Base-by-base conservation (phyloP, 768 basidiomycete genomes). In the Xerocomellus chrysenteron region DNA sequence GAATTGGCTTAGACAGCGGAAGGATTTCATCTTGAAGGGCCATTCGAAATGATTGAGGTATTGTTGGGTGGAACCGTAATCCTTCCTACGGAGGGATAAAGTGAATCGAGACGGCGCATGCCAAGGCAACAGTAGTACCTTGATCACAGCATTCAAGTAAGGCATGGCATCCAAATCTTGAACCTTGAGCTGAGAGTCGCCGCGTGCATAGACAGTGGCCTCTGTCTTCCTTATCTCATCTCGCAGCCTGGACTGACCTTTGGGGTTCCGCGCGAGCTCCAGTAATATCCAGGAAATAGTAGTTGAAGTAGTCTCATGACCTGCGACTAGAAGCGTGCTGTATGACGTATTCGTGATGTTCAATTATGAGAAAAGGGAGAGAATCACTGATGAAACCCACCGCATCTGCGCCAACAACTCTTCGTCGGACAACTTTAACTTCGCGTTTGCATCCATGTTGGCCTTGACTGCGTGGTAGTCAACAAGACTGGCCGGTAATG, bases 241-340 rank as follows among this genome's bases (percentile, higher is more conserved):
- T 17, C 90, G 81, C 14, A 92, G 79, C 50, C 76, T 78, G 2
- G 70, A 71, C 65, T 91, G 89, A 13, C 82, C 68, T 17, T 81
- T 73, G 0, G 80, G 83, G 56, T 84, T 71, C 33, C 74, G 77
- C 1, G 84, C 79, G 12, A 92, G 75, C 60, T 86, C 83, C 49
- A 85, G 74, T 2, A 90, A 69, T 4, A 79, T 78, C 84, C 84
- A 90, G 48, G 78, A 72, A 24, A 82, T 55, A 2, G 78, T 76
- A 37, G 75, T 82, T 2, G 85, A 76, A 33, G 80, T 84, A 4
- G 84, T 86, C 66, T 88, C 86, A 67, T 88, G 80, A 3, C 77
- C 78, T 45, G 76, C 76, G 4, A 82, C 57, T 4, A 80, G 65
- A 17, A 80, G 72, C 16, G 76, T 79, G 17, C 78, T 79, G n/a